These are phyloP conservation scores for Liquidambar formosana DNA, from an alignment of 164 flowering plant genomes.

Conservation along the genomic window DNA sequence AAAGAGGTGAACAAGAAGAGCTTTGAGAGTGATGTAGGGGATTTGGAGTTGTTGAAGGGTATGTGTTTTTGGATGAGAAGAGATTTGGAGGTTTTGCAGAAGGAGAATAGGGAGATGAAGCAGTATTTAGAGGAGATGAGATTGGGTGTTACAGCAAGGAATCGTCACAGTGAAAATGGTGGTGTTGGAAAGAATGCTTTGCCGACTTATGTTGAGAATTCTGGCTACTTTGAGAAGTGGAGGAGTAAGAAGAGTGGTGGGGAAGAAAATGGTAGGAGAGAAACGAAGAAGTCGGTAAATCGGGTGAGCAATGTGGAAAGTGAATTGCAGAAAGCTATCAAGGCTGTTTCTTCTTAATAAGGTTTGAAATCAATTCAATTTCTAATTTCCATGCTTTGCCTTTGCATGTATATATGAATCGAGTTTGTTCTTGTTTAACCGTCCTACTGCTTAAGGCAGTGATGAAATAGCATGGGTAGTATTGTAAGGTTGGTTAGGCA, in stretches of 20 bases:
- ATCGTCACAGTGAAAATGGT: constrained; percentile 13
- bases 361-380: constrained; percentile 22
- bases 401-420: background rate
- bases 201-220: constrained; percentile 15
- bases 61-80: constrained; percentile 71
- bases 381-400: background rate
- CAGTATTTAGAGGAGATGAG: constrained; percentile 46
- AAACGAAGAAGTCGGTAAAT: constrained; percentile 29
- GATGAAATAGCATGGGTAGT: background rate
- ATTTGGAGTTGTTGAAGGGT: constrained; percentile 54
- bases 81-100: constrained; percentile 64
- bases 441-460: background rate
- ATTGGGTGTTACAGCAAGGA: constrained; percentile 14
- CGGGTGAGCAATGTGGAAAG: constrained; percentile 46
- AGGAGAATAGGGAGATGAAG: constrained; percentile 61
- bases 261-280: constrained; percentile 35
- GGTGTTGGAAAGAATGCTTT: constrained; percentile 19
- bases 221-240: constrained; percentile 47
- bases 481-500: background rate
- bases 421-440: background rate
- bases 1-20: constrained; percentile 20
- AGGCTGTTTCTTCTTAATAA: constrained; percentile 58
- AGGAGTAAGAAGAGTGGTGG: constrained; percentile 46
- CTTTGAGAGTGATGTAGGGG: constrained; percentile 21
- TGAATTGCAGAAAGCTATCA: constrained; percentile 77